Percentiles rank a stretch among this genome's conserved stretches.
Conservation (phyloP, 108 stramenopile genomes). For the Fragilaria radians region DNA sequence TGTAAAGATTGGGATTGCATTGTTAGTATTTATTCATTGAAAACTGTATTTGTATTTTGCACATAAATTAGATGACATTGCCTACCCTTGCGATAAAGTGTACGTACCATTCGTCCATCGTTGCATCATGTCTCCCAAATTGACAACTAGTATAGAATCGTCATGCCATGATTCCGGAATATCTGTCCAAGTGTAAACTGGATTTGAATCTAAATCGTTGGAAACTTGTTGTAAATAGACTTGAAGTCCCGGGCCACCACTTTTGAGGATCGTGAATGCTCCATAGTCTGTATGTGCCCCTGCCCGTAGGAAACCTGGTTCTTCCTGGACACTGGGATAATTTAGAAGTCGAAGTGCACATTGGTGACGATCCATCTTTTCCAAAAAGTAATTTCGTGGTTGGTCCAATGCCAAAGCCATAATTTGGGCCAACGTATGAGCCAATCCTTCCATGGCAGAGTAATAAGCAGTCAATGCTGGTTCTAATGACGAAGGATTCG, state of each 20-base stretch:
- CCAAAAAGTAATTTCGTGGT: constrained; percentile 39
- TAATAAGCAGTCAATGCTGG: constrained; percentile 49
- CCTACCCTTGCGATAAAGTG: background rate
- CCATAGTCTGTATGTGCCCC: constrained; percentile 88
- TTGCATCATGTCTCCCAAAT: constrained; percentile 88
- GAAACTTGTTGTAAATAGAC: constrained; percentile 11
- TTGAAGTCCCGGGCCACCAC: constrained; percentile 66
- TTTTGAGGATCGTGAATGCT: constrained; percentile 68
- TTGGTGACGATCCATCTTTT: constrained; percentile 52
- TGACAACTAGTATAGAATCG: constrained; percentile 62
- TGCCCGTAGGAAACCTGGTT: constrained; percentile 28
- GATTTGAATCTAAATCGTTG: background rate
- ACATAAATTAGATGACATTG: constrained; percentile 1
- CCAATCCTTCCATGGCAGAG: constrained; percentile 56
- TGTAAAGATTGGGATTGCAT: constrained; percentile 20
- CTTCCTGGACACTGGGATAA: constrained; percentile 35
- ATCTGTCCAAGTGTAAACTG: constrained; percentile 44
- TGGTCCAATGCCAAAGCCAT: constrained; percentile 70
- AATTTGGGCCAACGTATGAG: constrained; percentile 34
- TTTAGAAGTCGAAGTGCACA: constrained; percentile 73
- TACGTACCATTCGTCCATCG: constrained; percentile 77
- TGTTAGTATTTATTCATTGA: constrained; percentile 11
- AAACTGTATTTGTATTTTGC: background rate
- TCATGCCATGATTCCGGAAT: constrained; percentile 38
- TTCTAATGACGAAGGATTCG: constrained; percentile 21